These are phyloP conservation scores for Samsoniella hepiali DNA, from an alignment of 2,329 filamentous ascomycete genomes.

Conservation along the genomic window DNA sequence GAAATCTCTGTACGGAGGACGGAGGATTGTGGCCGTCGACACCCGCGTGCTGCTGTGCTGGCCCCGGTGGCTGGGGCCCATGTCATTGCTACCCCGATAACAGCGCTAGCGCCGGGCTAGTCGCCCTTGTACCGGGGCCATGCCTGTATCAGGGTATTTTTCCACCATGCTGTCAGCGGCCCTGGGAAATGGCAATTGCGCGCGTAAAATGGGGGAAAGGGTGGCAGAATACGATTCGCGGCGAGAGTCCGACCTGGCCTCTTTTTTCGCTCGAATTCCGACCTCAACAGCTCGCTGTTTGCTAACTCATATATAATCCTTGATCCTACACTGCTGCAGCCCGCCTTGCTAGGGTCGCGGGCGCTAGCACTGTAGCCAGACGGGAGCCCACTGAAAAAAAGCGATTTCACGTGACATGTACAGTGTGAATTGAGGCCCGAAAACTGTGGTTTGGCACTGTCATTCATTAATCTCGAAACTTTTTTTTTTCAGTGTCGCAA, in stretches of 20 bases:
- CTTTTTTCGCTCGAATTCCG: not conserved
- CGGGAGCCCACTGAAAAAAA: not conserved
- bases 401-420: conserved; percentile 10
- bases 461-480: conserved; percentile 19
- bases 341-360: not conserved
- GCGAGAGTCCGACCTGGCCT: too few species aligned
- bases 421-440: not conserved
- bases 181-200: not conserved
- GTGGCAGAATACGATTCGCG: too few species aligned
- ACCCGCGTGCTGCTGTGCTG: not conserved
- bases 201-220: not conserved
- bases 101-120: conserved; percentile 14
- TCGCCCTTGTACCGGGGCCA: conserved; percentile 11
- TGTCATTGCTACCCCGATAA: conserved; percentile 14
- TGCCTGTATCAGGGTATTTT: conserved; percentile 6
- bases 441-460: conserved; percentile 14
- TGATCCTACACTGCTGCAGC: not conserved
- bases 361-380: conserved; percentile 14
- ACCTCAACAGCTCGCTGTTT: not conserved
- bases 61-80: conserved; percentile 10
- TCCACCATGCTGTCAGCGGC: not conserved
- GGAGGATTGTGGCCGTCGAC: not conserved
- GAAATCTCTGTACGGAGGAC: not conserved
- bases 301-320: too few species aligned
- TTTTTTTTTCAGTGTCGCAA: conserved; percentile 14